These are phyloP conservation scores for Arctostaphylos glauca DNA, from an alignment of 148 eudicot genomes.

Conservation along the genomic window DNA sequence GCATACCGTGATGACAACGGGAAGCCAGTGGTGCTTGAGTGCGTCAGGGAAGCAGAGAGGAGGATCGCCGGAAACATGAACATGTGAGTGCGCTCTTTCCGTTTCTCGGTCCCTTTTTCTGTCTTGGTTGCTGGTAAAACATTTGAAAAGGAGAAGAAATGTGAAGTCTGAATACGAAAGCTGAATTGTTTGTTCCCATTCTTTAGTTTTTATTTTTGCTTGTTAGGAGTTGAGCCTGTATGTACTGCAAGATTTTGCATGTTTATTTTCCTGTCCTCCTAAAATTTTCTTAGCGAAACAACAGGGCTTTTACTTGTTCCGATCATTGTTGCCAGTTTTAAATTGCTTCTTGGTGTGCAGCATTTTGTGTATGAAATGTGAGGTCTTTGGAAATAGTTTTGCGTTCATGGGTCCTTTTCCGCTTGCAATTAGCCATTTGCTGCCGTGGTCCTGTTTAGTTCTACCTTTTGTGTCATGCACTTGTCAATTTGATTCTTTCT, in stretches of 20 bases:
- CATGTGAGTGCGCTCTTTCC: slow-evolving; percentile 52
- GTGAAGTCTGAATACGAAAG: background rate
- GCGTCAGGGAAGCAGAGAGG: slow-evolving; percentile 90
- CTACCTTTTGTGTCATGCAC: slow-evolving; percentile 16
- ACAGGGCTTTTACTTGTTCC: background rate
- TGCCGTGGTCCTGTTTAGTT: slow-evolving; percentile 11
- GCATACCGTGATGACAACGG: slow-evolving; percentile 93
- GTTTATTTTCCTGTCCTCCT: background rate
- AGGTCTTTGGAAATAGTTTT: background rate
- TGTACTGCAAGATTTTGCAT: background rate
- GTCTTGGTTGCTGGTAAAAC: background rate
- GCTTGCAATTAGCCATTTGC: background rate
- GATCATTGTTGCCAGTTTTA: background rate
- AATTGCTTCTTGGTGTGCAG: background rate
- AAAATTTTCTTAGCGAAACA: slow-evolving; percentile 6
- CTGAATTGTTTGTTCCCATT: background rate
- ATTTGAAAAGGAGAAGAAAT: background rate
- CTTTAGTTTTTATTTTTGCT: background rate
- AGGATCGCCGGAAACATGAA: slow-evolving; percentile 77
- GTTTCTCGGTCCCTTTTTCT: background rate
- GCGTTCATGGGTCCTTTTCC: background rate
- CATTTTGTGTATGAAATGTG: background rate
- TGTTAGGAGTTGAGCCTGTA: background rate
- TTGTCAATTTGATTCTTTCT: slow-evolving; percentile 7
- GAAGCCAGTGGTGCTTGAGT: slow-evolving; percentile 86